These are phyloP conservation scores for Magnolia officinalis DNA, from an alignment of 164 flowering plant species.

Conservation along the genomic window DNA sequence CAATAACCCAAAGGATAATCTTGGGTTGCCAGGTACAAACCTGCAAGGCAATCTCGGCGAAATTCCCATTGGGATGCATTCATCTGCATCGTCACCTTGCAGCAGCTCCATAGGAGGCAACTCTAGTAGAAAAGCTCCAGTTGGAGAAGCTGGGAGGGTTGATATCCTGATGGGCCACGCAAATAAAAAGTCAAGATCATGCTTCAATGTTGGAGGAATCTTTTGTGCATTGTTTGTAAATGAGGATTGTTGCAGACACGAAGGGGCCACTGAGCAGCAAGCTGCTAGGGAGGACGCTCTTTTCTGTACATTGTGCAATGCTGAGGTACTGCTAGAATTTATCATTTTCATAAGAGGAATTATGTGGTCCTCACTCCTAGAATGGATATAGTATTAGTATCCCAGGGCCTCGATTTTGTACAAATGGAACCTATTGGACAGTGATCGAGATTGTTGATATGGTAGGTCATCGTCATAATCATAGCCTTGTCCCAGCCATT, in stretches of 20 bases:
- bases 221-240: constrained; percentile 67
- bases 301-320: constrained; percentile 93
- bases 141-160: constrained; percentile 28
- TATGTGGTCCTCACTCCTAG: neutral
- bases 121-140: constrained; percentile 51
- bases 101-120: constrained; percentile 57
- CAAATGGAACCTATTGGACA: neutral
- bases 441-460: no score
- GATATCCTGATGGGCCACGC: constrained; percentile 21
- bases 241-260: constrained; percentile 75
- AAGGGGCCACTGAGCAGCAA: constrained; percentile 41
- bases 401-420: neutral
- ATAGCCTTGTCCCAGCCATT: no score
- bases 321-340: constrained; percentile 59
- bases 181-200: constrained; percentile 30
- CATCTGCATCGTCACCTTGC: constrained; percentile 65
- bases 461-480: no score
- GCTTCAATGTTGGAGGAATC: constrained; percentile 40
- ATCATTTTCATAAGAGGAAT: neutral
- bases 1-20: constrained; percentile 22
- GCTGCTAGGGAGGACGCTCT: constrained; percentile 67
- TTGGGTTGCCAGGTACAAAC: constrained; percentile 27
- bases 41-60: constrained; percentile 35
- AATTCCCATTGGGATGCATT: constrained; percentile 22
- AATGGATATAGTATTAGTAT: neutral